Base-by-base conservation (phyloP, 2,329 filamentous ascomycete species). In the Zalaria obscura region DNA sequence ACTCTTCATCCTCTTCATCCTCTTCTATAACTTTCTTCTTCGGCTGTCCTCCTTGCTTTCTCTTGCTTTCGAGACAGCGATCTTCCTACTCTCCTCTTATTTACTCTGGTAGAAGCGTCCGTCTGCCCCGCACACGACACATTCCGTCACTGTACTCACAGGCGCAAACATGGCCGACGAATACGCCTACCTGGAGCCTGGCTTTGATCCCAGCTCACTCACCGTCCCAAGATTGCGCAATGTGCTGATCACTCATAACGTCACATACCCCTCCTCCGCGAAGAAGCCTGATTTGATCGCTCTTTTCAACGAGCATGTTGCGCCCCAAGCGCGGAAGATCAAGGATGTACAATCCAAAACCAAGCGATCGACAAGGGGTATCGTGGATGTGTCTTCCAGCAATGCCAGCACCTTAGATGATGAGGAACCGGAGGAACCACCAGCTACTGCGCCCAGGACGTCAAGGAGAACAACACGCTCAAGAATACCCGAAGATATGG, bases 271-370 rank as follows among this genome's bases (percentile, higher is more conserved):
- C 4, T 80, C 85, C 0, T 88, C 80, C 4, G 87, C 91, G 8
- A 98, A 96, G 67, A 98, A 98, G 67, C 68, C 77, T 0, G 81
- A 93, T 56, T 76, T 98, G 25, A 72, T 98, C 45, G 78, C 83
- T 5, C 76, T 96, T 37, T 87, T 98, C 62, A 78, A 81, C 55
- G 70, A 82, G 28, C 69, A 91, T 48, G 73, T 98, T 27, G 65
- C 84, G 4, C 83, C 89, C 0, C 80, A 89, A 52, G 80, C 85
- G 2, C 75, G 75, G 50, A 83, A 81, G 61, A 73, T 96, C 25
- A 70, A 93, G 28, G 73, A 75, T 8, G 78, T 81, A 40, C 78
- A 83, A 52, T 79, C 83, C 35, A 75, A 78, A 44, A 88, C 87
- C 9, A 87, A 87, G 66, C 78, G 89, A 46, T 88, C 86, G 2